Evolutionary conservation across 1,284 basidiomycete species (phyloP), one percentile per base, ranked within the genome.

Genomic region (Malassezia sympodialis): DNA sequence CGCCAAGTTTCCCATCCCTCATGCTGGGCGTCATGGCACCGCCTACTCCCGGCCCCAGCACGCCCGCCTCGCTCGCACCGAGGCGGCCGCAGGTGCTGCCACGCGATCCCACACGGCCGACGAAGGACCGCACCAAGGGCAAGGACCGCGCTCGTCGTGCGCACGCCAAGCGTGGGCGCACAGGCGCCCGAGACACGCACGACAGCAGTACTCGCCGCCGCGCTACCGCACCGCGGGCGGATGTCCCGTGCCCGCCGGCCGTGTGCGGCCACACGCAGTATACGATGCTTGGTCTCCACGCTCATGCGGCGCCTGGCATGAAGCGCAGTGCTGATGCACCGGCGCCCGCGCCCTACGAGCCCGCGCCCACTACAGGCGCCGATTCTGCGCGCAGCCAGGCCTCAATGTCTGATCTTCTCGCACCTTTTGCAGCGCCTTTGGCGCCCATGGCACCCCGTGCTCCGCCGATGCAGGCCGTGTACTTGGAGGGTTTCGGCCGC

Each of bases 211-310:
- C 32, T 11, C 32, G n/a, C 19, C 37, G 37, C 5, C 37, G 7
- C 37, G 21, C 37, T 1, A 30, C 6, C 8, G 28, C 28, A 10
- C 28, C 28, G 8, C 28, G 28, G 28, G 5, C 28, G 5, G 28
- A 30, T 30, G 5, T 2, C 2, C 8, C 28, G 8, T 30, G 35
- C 34, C 23, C 19, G 30, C 17, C 30, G 12, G 19, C 31, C n/a
- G 39, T 48, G 15, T 42, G 41, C 19, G 55, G 55, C 3, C 55
- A 49, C 17, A 48, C 55, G 17, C 55, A 57, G 32, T 57, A 57
- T 27, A 42, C 43, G 14, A 23, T 57, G 17, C 26, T 23, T 14
- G 31, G 17, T 19, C 21, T 8, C 23, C 19, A 39, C 17, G 48
- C 31, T 5, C 44, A 46, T 24, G 55, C 55, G 4, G n/a, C 26